phyloP scores from a whole-genome alignment of 345 rosid genomes.

The Populus tremula region DNA sequence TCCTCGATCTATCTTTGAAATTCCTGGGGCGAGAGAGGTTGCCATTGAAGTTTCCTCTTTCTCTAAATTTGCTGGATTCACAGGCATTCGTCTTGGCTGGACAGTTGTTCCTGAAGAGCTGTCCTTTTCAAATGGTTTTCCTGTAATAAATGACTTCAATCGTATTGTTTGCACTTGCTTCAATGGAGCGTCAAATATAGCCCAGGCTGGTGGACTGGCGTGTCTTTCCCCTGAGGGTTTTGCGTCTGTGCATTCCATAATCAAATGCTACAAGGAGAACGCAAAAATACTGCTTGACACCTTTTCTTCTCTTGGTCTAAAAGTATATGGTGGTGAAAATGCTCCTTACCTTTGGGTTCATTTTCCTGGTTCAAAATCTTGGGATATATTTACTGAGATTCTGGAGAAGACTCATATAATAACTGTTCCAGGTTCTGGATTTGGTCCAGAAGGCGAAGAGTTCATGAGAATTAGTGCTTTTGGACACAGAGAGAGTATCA shows the following conservation, averaged over 20 bases:
- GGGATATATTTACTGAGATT: constrained; percentile 68
- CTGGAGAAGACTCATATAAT: constrained; percentile 64
- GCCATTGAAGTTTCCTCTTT: constrained; percentile 21
- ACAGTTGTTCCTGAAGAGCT: constrained; percentile 22
- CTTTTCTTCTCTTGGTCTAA: constrained; percentile 43
- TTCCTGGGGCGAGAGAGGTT: constrained; percentile 22
- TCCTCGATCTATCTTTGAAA: constrained; percentile 19
- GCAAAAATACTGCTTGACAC: constrained; percentile 53
- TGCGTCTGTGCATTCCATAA: not conserved
- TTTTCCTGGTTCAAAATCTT: constrained; percentile 56
- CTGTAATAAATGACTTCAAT: constrained; percentile 15
- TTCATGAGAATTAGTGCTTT: constrained; percentile 72
- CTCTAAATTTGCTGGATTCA: constrained; percentile 23
- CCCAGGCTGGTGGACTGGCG: constrained; percentile 18
- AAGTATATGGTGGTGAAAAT: constrained; percentile 65
- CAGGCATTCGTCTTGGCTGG: constrained; percentile 20
- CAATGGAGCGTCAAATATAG: constrained; percentile 19
- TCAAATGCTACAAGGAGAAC: constrained; percentile 56
- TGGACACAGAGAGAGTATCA: constrained; percentile 42
- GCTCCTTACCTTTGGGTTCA: constrained; percentile 83
- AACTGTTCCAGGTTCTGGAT: constrained; percentile 74
- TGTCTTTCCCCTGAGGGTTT: constrained; percentile 20
- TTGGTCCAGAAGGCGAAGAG: constrained; percentile 79
- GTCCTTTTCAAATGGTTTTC: constrained; percentile 17
- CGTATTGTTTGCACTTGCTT: constrained; percentile 20